Percentiles rank a stretch among this genome's conserved stretches.
Evolutionary conservation across 2,329 filamentous ascomycete species (phyloP).

Genomic region (Pezicula carpinea): DNA sequence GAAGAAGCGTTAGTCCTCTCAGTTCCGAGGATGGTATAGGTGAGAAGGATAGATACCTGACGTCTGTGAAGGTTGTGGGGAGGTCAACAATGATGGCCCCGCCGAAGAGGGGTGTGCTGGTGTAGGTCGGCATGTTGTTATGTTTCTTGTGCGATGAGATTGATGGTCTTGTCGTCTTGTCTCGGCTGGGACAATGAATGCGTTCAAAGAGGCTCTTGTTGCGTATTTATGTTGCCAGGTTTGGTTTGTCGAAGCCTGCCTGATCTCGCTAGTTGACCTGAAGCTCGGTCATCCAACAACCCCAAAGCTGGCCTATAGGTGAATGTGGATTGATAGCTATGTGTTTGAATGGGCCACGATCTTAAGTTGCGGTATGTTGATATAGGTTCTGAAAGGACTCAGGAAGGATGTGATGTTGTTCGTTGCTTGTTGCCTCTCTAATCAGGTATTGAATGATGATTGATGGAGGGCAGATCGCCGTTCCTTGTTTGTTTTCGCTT

Average conservation of each 20-base stretch:
- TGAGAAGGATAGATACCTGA: constrained; percentile 50
- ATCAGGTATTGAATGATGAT: background rate
- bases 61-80: constrained; percentile 65
- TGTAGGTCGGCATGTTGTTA: constrained; percentile 47
- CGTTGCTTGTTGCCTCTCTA: background rate
- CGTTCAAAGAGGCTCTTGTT: background rate
- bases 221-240: background rate
- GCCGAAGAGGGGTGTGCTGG: constrained; percentile 61
- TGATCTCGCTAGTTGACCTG: too few relatives aligned
- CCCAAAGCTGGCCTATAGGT: too few relatives aligned
- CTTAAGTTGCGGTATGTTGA: too few relatives aligned
- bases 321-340: too few relatives aligned
- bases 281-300: too few relatives aligned
- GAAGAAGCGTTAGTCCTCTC: constrained; percentile 15
- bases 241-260: too few relatives aligned
- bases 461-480: background rate
- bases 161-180: background rate
- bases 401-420: too few relatives aligned
- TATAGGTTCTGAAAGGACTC: too few relatives aligned
- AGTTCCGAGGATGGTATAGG: constrained; percentile 3
- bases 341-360: too few relatives aligned
- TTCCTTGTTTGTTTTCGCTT: background rate
- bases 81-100: constrained; percentile 67
- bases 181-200: background rate
- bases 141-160: constrained; percentile 2